Percentiles rank a stretch among this genome's conserved stretches.
phyloP scores from a whole-genome alignment of 257 asterid species.

The Solanum sejunctum region DNA sequence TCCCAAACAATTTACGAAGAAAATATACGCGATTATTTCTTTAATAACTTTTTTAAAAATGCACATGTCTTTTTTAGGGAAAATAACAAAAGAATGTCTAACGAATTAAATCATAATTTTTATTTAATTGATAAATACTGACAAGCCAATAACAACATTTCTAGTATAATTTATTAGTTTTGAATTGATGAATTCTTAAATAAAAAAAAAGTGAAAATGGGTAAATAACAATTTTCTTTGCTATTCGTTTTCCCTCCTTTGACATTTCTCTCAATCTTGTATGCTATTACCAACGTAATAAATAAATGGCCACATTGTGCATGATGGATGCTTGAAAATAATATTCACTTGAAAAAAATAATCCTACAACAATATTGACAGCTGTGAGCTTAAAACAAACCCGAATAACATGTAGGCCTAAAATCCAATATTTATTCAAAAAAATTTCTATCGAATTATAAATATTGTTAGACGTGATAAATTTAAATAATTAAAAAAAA shows the following conservation, averaged over 20 bases:
- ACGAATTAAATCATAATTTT: not conserved
- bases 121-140: not conserved
- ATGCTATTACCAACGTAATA: not conserved
- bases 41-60: not conserved
- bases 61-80: too few species aligned
- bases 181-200: too few species aligned
- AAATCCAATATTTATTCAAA: not conserved
- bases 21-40: not conserved
- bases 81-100: too few species aligned
- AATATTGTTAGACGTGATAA: not conserved
- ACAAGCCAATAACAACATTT: too few species aligned
- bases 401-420: not conserved
- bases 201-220: not conserved
- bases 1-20: not conserved
- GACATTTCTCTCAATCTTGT: not conserved
- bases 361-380: not conserved
- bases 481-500: not conserved
- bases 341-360: not conserved
- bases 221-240: not conserved
- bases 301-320: not conserved
- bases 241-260: not conserved
- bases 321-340: not conserved
- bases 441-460: not conserved
- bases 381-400: not conserved
- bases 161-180: too few species aligned